Evolutionary conservation across 2,329 filamentous ascomycete species (phyloP).

Genomic region (Teratosphaeria gauchensis): DNA sequence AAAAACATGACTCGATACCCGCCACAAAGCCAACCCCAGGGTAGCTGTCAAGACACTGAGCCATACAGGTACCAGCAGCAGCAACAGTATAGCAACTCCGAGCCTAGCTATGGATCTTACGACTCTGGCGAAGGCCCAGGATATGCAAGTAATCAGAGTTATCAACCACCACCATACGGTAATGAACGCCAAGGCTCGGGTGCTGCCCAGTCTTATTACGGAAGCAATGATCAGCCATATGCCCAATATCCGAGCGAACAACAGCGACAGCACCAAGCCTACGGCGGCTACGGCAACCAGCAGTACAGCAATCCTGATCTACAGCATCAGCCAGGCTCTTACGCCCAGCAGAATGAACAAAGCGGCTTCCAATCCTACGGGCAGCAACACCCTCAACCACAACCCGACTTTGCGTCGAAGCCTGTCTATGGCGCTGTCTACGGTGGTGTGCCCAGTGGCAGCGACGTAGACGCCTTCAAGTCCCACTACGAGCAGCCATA

Average conservation of each 20-base stretch:
- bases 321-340: not conserved
- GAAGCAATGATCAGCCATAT: slow-evolving; percentile 14
- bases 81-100: not conserved
- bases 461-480: slow-evolving; percentile 9
- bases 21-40: slow-evolving; percentile 3
- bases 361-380: slow-evolving; percentile 2
- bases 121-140: slow-evolving; percentile 2
- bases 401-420: slow-evolving; percentile 3
- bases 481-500: slow-evolving; percentile 14
- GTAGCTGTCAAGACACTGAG: slow-evolving; percentile 6
- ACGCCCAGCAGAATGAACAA: not conserved
- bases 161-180: slow-evolving; percentile 2
- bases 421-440: slow-evolving; percentile 3
- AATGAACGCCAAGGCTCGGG: slow-evolving; percentile 2
- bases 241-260: slow-evolving; percentile 2
- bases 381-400: slow-evolving; percentile 5
- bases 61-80: slow-evolving; percentile 3
- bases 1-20: slow-evolving; percentile 9
- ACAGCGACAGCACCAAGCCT: not conserved
- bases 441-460: not conserved
- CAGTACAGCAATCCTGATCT: not conserved
- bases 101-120: slow-evolving; percentile 2
- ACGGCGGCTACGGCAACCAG: slow-evolving; percentile 4
- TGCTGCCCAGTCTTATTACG: slow-evolving; percentile 20
- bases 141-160: not conserved